These are phyloP conservation scores for Fusarium verticillioides DNA, from an alignment of 2,329 filamentous ascomycete species.

Conservation along the genomic window DNA sequence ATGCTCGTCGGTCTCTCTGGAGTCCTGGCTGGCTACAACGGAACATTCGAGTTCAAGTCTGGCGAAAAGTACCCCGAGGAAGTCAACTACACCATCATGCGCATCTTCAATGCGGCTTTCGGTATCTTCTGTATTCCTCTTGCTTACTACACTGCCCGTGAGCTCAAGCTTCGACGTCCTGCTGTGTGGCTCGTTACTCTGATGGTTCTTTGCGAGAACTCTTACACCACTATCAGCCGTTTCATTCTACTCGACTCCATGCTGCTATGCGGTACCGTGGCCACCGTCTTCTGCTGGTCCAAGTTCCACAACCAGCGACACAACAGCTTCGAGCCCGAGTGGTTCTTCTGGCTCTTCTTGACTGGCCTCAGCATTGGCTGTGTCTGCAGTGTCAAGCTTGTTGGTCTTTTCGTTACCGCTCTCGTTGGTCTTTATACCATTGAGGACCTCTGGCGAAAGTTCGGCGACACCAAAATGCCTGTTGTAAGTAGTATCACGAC, in stretches of 20 bases:
- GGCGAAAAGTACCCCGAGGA: slow-evolving; percentile 94
- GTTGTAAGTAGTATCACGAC: slow-evolving; percentile 63
- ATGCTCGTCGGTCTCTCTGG: slow-evolving; percentile 98
- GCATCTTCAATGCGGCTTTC: slow-evolving; percentile 95
- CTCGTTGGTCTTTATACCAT: slow-evolving; percentile 95
- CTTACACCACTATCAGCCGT: slow-evolving; percentile 97
- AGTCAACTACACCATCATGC: slow-evolving; percentile 98
- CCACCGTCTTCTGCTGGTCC: slow-evolving; percentile 95
- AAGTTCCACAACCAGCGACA: slow-evolving; percentile 92
- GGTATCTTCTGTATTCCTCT: slow-evolving; percentile 92
- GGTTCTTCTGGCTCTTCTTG: slow-evolving; percentile 94
- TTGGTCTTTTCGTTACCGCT: slow-evolving; percentile 94
- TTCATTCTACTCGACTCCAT: slow-evolving; percentile 99
- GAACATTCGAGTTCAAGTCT: slow-evolving; percentile 99
- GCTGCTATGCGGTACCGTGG: slow-evolving; percentile 98
- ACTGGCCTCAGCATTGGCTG: slow-evolving; percentile 96
- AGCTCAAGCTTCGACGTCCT: slow-evolving; percentile 85
- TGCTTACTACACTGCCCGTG: slow-evolving; percentile 93
- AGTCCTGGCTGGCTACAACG: slow-evolving; percentile 97
- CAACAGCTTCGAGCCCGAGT: slow-evolving; percentile 88
- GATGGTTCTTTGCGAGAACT: slow-evolving; percentile 99
- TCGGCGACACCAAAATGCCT: slow-evolving; percentile 92
- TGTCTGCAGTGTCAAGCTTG: slow-evolving; percentile 98
- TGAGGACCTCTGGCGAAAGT: slow-evolving; percentile 98
- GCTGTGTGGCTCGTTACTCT: slow-evolving; percentile 95